A percentile compares a stretch with the other conserved stretches of the same genome.
Evolutionary conservation across 192 early-diverging fungal genomes (phyloP).

Genomic region (Mortierella claussenii): DNA sequence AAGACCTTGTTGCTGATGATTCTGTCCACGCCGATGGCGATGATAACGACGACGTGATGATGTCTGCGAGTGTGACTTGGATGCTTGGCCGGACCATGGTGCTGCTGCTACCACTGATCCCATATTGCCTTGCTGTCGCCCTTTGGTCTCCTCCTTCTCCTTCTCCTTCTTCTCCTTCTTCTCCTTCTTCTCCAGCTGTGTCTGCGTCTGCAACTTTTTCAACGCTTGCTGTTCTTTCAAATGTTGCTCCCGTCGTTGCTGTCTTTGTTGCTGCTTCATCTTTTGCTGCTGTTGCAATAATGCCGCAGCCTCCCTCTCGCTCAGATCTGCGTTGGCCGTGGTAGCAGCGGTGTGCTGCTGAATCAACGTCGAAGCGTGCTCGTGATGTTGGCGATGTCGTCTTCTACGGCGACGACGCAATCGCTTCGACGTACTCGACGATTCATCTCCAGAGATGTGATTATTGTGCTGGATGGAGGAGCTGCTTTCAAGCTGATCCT

Average conservation of each 20-base stretch:
- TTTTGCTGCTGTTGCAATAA: slow-evolving; percentile 2
- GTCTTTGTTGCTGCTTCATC: slow-evolving; percentile 19
- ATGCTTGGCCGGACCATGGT: neutral
- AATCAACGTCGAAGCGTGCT: slow-evolving; percentile 23
- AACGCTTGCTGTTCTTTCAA: slow-evolving; percentile 9
- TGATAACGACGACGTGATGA: neutral
- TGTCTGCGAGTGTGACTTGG: neutral
- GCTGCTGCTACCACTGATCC: no score
- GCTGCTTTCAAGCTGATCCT: slow-evolving; percentile 14
- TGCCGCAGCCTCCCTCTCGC: neutral
- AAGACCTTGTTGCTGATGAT: neutral
- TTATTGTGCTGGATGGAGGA: no score
- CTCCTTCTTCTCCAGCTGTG: slow-evolving; percentile 15
- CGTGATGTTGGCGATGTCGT: slow-evolving; percentile 36
- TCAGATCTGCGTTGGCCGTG: neutral
- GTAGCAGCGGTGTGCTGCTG: slow-evolving; percentile 25
- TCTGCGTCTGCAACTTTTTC: slow-evolving; percentile 13
- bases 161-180: slow-evolving; percentile 13
- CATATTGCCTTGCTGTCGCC: no score
- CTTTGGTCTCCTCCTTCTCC: no score
- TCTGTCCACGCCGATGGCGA: neutral
- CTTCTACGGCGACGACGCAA: slow-evolving; percentile 26
- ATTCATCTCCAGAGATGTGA: neutral
- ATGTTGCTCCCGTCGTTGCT: slow-evolving; percentile 19
- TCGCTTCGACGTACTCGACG: slow-evolving; percentile 8